Conservation (phyloP, 1,284 basidiomycete genomes). For the Microbotryomycetes sp. region DNA sequence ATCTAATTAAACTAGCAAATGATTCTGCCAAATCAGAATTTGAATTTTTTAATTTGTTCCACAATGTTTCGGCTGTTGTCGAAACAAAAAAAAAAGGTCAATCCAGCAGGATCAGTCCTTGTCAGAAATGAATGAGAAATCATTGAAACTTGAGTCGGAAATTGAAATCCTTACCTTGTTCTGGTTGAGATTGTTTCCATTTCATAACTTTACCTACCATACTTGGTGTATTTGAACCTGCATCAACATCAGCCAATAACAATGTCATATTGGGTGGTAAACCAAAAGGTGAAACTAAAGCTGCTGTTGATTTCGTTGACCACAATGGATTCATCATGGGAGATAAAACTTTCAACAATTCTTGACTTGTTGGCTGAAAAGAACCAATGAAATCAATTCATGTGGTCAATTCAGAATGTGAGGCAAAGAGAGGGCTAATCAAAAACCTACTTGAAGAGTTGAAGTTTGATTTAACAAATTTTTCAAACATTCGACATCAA, state of each 20-base stretch:
- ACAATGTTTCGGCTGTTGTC: conserved; percentile 36
- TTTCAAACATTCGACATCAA: conserved; percentile 54
- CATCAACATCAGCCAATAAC: conserved; percentile 85
- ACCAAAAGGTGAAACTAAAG: conserved; percentile 57
- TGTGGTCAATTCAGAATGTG: too few relatives aligned
- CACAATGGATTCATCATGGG: conserved; percentile 64
- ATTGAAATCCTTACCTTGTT: conserved; percentile 49
- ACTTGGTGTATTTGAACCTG: conserved; percentile 86
- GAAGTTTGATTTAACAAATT: conserved; percentile 17
- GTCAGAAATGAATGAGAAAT: background rate
- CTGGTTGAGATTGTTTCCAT: conserved; percentile 64
- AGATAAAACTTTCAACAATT: conserved; percentile 30
- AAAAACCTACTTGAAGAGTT: background rate
- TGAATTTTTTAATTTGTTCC: conserved; percentile 21
- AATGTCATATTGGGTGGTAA: conserved; percentile 74
- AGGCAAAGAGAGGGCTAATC: background rate
- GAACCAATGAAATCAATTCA: background rate
- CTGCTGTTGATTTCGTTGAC: conserved; percentile 28
- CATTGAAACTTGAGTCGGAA: background rate
- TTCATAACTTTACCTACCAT: conserved; percentile 79
- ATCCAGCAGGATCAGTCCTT: background rate
- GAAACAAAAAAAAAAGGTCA: background rate
- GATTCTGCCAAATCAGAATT: conserved; percentile 13
- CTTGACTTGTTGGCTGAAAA: background rate
- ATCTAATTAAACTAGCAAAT: conserved; percentile 3